Base-by-base conservation (phyloP, 179 eudicot genomes). In the Monotropa hypopitys region DNA sequence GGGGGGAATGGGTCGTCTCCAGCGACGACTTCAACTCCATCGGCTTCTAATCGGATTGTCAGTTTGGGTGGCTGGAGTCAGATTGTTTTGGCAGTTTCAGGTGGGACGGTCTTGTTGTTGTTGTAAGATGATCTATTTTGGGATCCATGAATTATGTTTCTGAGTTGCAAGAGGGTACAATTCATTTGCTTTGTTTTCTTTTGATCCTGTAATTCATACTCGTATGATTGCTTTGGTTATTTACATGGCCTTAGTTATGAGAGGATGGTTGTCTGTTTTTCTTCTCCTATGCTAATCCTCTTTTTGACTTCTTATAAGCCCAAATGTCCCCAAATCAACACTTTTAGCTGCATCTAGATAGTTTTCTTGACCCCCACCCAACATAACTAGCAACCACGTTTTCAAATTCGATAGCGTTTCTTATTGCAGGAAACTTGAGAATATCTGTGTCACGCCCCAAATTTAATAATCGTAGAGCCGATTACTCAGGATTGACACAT, bases 11-110 rank as follows among this genome's bases (percentile, higher is more conserved):
- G 20, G 15, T 86, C 91, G 0, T 77, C 80, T 15, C 78, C 90
- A 11, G 30, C 67, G 0, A 8, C 82, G 46, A 79, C 87, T 38
- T 80, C 86, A 18, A 77, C 86, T 3, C 26, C 71, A 33, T 78
- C 86, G 0, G 76, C 84, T 35, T 78, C 85, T 13, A 45, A 9
- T 32, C 83, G 78, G 75, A 73, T 79, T 57, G 40, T 30, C n/a
- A 45, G 83, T 16, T 56, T 72, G 63, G 81, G 87, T 53, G 54
- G 74, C 16, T 76, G 83, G 86, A 84, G 70, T 65, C 68, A 79
- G 76, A 51, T 91, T 80, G 78, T 78, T 77, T 75, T 88, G 75
- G 90, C 81, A 42, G 2, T 88, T 73, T 80, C 77, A 6, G 84
- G 85, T 33, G 86, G 84, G 54, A 8, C 85, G 76, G 74, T 73